These are phyloP conservation scores for Westerdykella aurantiaca DNA, from an alignment of 2,329 filamentous ascomycete species.

Conservation along the genomic window DNA sequence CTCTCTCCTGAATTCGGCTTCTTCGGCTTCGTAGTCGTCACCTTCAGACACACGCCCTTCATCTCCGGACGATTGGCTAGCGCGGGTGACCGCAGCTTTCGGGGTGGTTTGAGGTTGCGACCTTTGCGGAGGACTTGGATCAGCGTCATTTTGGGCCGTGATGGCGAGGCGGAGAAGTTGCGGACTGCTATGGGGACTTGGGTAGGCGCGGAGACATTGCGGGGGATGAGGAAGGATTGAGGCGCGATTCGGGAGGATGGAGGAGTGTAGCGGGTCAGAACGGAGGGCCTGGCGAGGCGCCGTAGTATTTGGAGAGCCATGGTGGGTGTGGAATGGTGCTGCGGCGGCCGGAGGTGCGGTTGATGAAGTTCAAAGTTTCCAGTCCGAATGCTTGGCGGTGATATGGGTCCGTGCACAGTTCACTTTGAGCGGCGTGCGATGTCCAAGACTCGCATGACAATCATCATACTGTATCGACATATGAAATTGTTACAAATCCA, in stretches of 20 bases:
- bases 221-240: constrained; percentile 15
- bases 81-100: constrained; percentile 83
- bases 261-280: constrained; percentile 14
- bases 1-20: constrained; percentile 98
- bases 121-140: constrained; percentile 59
- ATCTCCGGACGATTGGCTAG: constrained; percentile 71
- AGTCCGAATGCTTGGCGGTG: no score
- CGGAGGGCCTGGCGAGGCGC: constrained; percentile 34
- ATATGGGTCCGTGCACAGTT: no score
- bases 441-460: no score
- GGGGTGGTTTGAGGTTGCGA: constrained; percentile 70
- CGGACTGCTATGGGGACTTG: constrained; percentile 13
- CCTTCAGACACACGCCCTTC: constrained; percentile 94
- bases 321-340: constrained; percentile 4
- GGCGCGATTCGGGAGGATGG: constrained; percentile 8
- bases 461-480: no score
- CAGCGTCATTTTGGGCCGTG: constrained; percentile 41
- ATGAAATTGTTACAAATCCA: no score
- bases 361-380: neutral
- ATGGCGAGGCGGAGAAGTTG: constrained; percentile 36
- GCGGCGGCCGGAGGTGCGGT: neutral
- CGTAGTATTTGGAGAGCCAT: constrained; percentile 40
- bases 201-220: constrained; percentile 8
- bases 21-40: constrained; percentile 91
- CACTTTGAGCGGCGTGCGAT: no score